Evolutionary conservation across 805 yeast species (phyloP).

Genomic region (Lachancea lanzarotensis): DNA sequence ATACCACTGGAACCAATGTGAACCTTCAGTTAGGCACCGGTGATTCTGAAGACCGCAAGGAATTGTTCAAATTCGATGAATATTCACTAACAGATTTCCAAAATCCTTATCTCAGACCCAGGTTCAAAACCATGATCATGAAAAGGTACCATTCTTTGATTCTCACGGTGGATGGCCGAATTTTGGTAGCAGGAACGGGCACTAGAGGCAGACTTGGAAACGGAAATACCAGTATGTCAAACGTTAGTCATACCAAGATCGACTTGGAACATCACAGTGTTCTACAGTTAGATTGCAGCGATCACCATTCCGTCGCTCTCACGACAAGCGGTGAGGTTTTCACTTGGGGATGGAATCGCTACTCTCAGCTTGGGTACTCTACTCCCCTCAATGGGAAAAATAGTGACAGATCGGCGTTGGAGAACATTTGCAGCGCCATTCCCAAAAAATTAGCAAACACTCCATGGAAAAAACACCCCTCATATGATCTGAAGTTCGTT

Average conservation of each 20-base stretch:
- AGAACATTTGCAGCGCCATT: conserved; percentile 18
- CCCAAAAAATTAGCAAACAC: conserved; percentile 24
- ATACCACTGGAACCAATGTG: conserved; percentile 56
- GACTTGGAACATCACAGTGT: conserved; percentile 33
- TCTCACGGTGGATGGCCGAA: conserved; percentile 45
- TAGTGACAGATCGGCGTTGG: conserved; percentile 21
- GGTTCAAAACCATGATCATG: conserved; percentile 43
- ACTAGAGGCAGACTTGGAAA: conserved; percentile 69
- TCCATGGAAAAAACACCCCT: conserved; percentile 15
- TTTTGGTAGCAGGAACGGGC: conserved; percentile 61
- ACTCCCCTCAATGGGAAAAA: conserved; percentile 23
- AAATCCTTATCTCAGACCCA: conserved; percentile 28
- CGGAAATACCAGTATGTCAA: conserved; percentile 35
- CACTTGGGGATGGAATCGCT: conserved; percentile 74
- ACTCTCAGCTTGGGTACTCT: conserved; percentile 58
- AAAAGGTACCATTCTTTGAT: conserved; percentile 63
- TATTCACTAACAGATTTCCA: conserved; percentile 21
- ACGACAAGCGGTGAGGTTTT: conserved; percentile 48
- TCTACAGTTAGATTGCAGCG: conserved; percentile 43
- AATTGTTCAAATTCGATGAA: conserved; percentile 37
- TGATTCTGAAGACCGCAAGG: conserved; percentile 46
- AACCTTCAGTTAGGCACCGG: conserved; percentile 63
- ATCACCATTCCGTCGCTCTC: conserved; percentile 61
- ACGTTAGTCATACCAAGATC: conserved; percentile 41
- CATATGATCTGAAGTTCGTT: conserved; percentile 36